Percentiles rank a stretch among this genome's conserved stretches.
These are phyloP conservation scores for Neurospora cerealis DNA, from an alignment of 495 filamentous ascomycete species.

Conservation along the genomic window DNA sequence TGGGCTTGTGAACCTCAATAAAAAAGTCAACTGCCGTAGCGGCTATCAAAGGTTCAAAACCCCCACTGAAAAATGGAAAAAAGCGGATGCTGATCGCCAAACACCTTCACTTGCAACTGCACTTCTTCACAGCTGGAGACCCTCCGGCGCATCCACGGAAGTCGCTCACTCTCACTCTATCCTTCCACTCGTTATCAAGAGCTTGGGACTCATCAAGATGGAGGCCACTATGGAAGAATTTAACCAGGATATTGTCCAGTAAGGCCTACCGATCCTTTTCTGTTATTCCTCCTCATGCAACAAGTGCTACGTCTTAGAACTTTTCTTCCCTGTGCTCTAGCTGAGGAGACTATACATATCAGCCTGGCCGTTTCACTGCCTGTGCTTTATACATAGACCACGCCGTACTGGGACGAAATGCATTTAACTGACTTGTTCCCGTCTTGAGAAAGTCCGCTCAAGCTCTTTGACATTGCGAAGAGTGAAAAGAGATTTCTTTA, in stretches of 20 bases:
- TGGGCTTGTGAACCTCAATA: background rate
- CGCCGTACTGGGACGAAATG: background rate
- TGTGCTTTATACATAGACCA: background rate
- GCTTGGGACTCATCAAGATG: background rate
- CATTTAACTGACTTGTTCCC: conserved; percentile 7
- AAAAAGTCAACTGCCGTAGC: background rate
- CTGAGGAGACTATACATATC: background rate
- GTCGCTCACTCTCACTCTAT: background rate
- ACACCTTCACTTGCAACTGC: background rate
- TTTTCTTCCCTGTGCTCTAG: background rate
- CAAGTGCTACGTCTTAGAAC: background rate
- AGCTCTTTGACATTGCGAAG: conserved; percentile 47
- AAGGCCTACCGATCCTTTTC: conserved; percentile 3
- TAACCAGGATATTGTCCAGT: conserved; percentile 16
- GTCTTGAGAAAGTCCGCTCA: conserved; percentile 37
- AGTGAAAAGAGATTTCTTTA: conserved; percentile 41
- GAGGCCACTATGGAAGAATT: background rate
- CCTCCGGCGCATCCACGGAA: background rate
- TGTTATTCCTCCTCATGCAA: background rate
- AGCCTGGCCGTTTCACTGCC: background rate
- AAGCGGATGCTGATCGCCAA: background rate
- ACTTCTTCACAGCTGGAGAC: background rate
- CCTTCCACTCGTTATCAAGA: background rate
- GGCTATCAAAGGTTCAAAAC: background rate
- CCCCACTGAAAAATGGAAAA: background rate